Evolutionary conservation across 73 alveolate genomes (phyloP).

Genomic region (Blepharisma stoltei): DNA sequence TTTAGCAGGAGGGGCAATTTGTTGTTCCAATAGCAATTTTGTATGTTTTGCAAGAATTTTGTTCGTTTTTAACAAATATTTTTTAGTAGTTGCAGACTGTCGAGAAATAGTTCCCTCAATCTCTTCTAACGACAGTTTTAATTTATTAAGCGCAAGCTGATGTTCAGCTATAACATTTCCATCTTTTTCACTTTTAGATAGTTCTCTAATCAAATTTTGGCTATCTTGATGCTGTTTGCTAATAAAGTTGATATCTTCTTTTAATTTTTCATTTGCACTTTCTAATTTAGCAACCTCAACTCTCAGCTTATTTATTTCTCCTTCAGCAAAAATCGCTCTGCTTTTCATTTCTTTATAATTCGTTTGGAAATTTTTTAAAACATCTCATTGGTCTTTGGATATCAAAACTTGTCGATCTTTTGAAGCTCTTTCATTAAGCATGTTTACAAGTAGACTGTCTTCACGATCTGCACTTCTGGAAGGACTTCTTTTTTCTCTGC

Average conservation of each 20-base stretch:
- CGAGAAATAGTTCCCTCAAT: not conserved
- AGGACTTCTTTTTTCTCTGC: not conserved
- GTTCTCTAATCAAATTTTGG: not conserved
- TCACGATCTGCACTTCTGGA: not conserved
- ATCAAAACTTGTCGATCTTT: not conserved
- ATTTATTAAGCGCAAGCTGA: too few species aligned
- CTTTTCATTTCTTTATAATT: not conserved
- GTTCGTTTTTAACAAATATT: not conserved
- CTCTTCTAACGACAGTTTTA: too few species aligned
- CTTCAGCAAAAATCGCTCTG: not conserved
- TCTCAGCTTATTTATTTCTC: not conserved
- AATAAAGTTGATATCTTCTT: not conserved
- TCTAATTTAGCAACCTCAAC: not conserved
- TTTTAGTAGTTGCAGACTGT: not conserved
- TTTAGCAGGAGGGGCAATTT: not conserved
- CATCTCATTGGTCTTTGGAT: not conserved
- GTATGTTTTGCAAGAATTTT: conserved; percentile 19
- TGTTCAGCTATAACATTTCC: too few species aligned
- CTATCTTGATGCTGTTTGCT: not conserved
- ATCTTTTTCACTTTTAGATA: not conserved
- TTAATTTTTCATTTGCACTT: not conserved
- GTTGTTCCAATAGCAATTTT: not conserved
- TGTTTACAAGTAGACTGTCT: not conserved
- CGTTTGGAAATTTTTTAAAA: not conserved
- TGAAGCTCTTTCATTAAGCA: not conserved